Evolutionary conservation across 768 basidiomycete species (phyloP).

Genomic region (Auriscalpium vulgare): DNA sequence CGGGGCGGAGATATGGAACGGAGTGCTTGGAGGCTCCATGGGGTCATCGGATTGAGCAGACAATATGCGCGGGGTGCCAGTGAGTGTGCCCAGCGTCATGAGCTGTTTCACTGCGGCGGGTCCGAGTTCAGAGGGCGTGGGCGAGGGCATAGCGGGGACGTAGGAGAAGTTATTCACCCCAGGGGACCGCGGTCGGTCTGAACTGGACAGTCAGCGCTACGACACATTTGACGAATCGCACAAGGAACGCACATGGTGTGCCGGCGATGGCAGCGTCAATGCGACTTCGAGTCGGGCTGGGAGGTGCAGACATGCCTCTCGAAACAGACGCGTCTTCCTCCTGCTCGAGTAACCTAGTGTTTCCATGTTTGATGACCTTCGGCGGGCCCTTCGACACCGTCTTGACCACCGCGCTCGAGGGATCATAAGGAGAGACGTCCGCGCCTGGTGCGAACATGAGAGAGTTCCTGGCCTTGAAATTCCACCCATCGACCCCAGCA

Average conservation of each 20-base stretch:
- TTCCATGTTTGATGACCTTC: conserved; percentile 66
- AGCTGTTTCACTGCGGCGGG: conserved; percentile 81
- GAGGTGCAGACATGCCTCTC: conserved; percentile 48
- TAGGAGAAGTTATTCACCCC: conserved; percentile 56
- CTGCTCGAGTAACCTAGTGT: conserved; percentile 74
- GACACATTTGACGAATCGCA: not conserved
- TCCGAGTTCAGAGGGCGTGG: conserved; percentile 75
- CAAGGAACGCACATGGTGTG: conserved; percentile 63
- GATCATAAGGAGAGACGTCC: conserved; percentile 72
- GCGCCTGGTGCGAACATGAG: conserved; percentile 95
- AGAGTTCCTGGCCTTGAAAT: conserved; percentile 85
- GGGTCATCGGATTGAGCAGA: conserved; percentile 47
- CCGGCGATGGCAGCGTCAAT: conserved; percentile 92
- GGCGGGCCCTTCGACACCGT: conserved; percentile 33
- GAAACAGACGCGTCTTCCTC: conserved; percentile 41
- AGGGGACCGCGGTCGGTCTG: conserved; percentile 61
- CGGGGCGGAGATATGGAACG: conserved; percentile 74
- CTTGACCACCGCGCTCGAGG: conserved; percentile 23
- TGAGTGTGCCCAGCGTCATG: conserved; percentile 96
- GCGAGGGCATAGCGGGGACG: conserved; percentile 81
- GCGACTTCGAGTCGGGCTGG: conserved; percentile 85
- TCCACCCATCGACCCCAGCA: conserved; percentile 75
- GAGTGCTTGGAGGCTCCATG: conserved; percentile 43
- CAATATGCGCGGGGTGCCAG: conserved; percentile 86
- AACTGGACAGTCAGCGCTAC: conserved; percentile 2